phyloP scores from a whole-genome alignment of 2,329 filamentous ascomycete genomes.

The Trichoderma atroviride region DNA sequence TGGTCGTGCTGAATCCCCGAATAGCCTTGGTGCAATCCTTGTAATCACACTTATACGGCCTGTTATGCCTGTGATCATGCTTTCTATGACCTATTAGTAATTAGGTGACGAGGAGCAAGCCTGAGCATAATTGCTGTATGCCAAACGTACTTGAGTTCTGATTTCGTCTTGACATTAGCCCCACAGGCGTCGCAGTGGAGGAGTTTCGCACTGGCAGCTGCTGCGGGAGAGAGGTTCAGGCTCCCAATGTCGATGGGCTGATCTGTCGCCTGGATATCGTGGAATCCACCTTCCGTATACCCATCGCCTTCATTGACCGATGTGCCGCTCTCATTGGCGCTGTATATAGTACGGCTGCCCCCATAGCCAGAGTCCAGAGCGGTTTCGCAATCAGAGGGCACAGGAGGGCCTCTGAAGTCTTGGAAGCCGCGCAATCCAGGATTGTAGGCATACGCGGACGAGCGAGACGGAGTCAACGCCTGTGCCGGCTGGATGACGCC shows the following conservation, averaged over 20 bases:
- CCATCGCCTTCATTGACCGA: slow-evolving; percentile 51
- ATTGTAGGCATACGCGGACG: slow-evolving; percentile 26
- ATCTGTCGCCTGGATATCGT: slow-evolving; percentile 37
- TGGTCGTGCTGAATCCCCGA: slow-evolving; percentile 72
- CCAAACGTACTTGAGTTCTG: slow-evolving; percentile 56
- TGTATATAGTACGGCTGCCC: slow-evolving; percentile 45
- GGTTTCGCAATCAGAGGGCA: slow-evolving; percentile 47
- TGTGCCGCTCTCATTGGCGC: slow-evolving; percentile 43
- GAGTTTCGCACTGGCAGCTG: not conserved
- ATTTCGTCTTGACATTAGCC: slow-evolving; percentile 51
- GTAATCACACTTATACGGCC: slow-evolving; percentile 64
- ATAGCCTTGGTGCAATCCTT: slow-evolving; percentile 55
- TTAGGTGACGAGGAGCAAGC: not conserved
- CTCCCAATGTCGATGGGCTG: slow-evolving; percentile 38
- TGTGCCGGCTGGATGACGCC: slow-evolving; percentile 31
- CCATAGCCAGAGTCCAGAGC: slow-evolving; percentile 52
- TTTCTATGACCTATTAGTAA: slow-evolving; percentile 59
- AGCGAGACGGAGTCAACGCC: not conserved
- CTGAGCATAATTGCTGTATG: not conserved
- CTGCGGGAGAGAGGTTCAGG: slow-evolving; percentile 31
- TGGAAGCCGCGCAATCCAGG: slow-evolving; percentile 27
- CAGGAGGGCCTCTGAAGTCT: slow-evolving; percentile 33
- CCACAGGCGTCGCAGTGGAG: slow-evolving; percentile 47
- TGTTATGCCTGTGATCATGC: slow-evolving; percentile 70
- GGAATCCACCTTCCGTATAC: slow-evolving; percentile 40